Evolutionary conservation across 2,329 filamentous ascomycete species (phyloP), one percentile per base, ranked within the genome.

Genomic region (Hypomyces perniciosus): DNA sequence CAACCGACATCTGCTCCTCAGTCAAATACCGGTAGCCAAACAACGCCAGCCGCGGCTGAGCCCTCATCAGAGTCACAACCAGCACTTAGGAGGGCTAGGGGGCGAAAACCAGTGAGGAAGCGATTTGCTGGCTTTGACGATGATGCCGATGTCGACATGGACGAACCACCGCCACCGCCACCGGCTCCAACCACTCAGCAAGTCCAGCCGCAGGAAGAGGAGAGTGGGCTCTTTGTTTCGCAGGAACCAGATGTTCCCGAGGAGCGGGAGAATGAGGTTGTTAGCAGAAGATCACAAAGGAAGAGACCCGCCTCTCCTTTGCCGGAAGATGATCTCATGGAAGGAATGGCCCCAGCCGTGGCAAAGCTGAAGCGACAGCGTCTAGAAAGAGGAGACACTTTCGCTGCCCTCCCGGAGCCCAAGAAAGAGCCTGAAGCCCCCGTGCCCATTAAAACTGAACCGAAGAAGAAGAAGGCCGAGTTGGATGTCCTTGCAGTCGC

Each of bases 361-460:
- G 83, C 86, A 29, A 83, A 83, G 5, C 80, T 90, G 63, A 97
- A 95, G 65, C 82, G 84, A n/a, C 84, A 86, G 26, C 83, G 85
- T 28, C 74, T 88, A 20, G 84, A 81, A 54, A 76, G 77, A 46
- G 77, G 79, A 41, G 69, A 77, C 56, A 71, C 77, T 31, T 72
- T 76, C 3, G 59, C 61, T 35, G 57, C 64, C 3, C 60, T 63
- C 1, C 61, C 62, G 4, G 62, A 65, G 39, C 53, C 60, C 4
- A 61, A 63, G 30, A 37, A 55, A 1, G 46, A 61, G 13, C 44
- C 54, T 1, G 50, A 28, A 8, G 12, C 9, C 10, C 44, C 63
- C 37, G 53, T 52, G 44, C 8, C 46, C 4, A 35, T 48, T 6
- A 35, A 49, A 26, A 45, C 57, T 20, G 56, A 54, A 26, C 54